phyloP scores from a whole-genome alignment of 139 green algal genomes.

The Volvox reticuliferus region DNA sequence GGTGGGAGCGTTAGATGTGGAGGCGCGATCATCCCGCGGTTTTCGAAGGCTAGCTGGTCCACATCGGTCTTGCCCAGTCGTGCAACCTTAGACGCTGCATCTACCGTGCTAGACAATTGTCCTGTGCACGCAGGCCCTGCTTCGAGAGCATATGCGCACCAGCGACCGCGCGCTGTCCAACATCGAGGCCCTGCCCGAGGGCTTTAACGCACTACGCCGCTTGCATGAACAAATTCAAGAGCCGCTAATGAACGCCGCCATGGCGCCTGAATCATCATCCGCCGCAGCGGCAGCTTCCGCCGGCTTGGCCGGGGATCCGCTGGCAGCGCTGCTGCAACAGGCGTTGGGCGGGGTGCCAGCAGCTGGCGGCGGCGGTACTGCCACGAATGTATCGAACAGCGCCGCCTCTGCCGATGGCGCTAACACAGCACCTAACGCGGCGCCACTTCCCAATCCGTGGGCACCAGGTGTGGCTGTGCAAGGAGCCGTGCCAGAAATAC shows the following conservation, averaged over 20 bases:
- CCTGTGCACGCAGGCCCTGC: slow-evolving; percentile 72
- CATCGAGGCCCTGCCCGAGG: slow-evolving; percentile 94
- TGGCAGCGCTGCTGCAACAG: slow-evolving; percentile 70
- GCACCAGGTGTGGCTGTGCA: slow-evolving; percentile 77
- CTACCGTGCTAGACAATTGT: too few species aligned
- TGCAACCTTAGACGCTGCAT: too few species aligned
- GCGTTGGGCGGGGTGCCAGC: slow-evolving; percentile 11
- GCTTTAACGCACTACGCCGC: slow-evolving; percentile 95
- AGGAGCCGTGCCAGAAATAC: too few species aligned
- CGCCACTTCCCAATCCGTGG: slow-evolving; percentile 98
- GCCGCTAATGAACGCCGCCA: slow-evolving; percentile 86
- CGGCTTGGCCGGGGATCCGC: slow-evolving; percentile 67
- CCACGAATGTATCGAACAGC: slow-evolving; percentile 6
- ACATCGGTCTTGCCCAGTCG: too few species aligned
- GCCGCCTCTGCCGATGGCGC: background rate
- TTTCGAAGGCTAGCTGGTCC: too few species aligned
- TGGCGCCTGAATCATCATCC: slow-evolving; percentile 9
- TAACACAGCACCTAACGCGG: slow-evolving; percentile 77
- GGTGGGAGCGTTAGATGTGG: too few species aligned
- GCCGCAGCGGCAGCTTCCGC: background rate
- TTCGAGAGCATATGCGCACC: slow-evolving; percentile 95
- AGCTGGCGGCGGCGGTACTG: slow-evolving; percentile 38
- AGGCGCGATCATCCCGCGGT: too few species aligned
- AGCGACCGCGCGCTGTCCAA: slow-evolving; percentile 92
- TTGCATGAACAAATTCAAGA: slow-evolving; percentile 92